Percentiles rank a stretch among this genome's conserved stretches.
Evolutionary conservation across 306 rosid genomes (phyloP).

Genomic region (Astragalus membranaceus): DNA sequence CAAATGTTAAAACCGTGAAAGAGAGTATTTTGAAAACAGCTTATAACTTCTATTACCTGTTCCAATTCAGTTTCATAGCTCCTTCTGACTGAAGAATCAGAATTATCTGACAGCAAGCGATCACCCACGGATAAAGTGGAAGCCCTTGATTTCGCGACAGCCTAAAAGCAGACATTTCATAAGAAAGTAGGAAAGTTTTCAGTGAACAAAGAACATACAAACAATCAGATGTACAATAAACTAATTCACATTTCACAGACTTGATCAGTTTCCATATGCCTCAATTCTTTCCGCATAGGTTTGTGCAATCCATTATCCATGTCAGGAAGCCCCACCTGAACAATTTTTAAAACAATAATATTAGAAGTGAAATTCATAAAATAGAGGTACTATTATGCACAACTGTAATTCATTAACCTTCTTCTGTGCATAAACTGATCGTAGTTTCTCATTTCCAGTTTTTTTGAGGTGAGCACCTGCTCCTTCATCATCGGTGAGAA

Average conservation of each 20-base stretch:
- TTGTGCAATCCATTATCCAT: slow-evolving; percentile 45
- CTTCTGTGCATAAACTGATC: slow-evolving; percentile 46
- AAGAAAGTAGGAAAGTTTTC: neutral
- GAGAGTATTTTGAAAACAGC: neutral
- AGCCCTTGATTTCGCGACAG: slow-evolving; percentile 44
- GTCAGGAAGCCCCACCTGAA: slow-evolving; percentile 54
- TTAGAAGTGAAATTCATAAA: slow-evolving; percentile 14
- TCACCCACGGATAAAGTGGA: slow-evolving; percentile 33
- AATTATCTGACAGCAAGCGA: slow-evolving; percentile 32
- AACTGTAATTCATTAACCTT: slow-evolving; percentile 43
- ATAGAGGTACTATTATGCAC: slow-evolving; percentile 1
- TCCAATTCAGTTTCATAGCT: slow-evolving; percentile 68
- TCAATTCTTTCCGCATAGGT: slow-evolving; percentile 56
- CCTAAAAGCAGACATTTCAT: slow-evolving; percentile 38
- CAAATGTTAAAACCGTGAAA: neutral
- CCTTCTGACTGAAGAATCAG: slow-evolving; percentile 57
- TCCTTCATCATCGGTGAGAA: slow-evolving; percentile 85
- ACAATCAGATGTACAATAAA: slow-evolving; percentile 12
- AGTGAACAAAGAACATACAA: slow-evolving; percentile 9
- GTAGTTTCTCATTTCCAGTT: slow-evolving; percentile 47
- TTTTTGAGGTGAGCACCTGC: slow-evolving; percentile 40
- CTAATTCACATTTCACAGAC: slow-evolving; percentile 37
- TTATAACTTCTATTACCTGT: slow-evolving; percentile 44
- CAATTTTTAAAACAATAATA: slow-evolving; percentile 13
- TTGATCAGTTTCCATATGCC: slow-evolving; percentile 60